phyloP scores from a whole-genome alignment of 768 basidiomycete species.

The Hortiboletus campestris region DNA sequence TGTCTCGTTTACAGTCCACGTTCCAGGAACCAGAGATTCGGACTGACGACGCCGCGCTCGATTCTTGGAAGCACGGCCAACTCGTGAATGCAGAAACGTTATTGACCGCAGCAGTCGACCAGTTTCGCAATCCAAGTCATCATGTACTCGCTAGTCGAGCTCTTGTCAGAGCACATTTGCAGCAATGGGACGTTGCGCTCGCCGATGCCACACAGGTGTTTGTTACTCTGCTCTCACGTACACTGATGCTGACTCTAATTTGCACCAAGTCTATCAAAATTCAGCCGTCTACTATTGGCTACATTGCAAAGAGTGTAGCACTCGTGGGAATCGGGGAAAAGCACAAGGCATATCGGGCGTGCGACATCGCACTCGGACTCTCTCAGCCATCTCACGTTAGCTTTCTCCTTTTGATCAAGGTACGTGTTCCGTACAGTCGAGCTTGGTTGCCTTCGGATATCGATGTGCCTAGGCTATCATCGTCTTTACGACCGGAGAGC shows the following conservation, averaged over 20 bases:
- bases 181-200: not conserved
- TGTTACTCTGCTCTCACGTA: not conserved
- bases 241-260: not conserved
- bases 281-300: not conserved
- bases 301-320: not conserved
- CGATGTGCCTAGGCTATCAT: not conserved
- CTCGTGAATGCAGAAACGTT: not conserved
- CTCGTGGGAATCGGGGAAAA: not conserved
- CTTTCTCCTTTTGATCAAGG: not conserved
- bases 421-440: not conserved
- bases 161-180: not conserved
- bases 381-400: not conserved
- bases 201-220: not conserved
- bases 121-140: not conserved
- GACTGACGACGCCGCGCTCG: not conserved
- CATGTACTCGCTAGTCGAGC: not conserved
- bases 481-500: not conserved
- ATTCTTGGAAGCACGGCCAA: not conserved
- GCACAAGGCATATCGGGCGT: not conserved
- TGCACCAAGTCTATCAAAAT: not conserved
- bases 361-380: not conserved
- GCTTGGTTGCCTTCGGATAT: fast-evolving
- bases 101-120: not conserved
- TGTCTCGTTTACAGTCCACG: not conserved
- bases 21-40: not conserved